Conservation (phyloP, 306 rosid genomes). For the Clitoria ternatea region DNA sequence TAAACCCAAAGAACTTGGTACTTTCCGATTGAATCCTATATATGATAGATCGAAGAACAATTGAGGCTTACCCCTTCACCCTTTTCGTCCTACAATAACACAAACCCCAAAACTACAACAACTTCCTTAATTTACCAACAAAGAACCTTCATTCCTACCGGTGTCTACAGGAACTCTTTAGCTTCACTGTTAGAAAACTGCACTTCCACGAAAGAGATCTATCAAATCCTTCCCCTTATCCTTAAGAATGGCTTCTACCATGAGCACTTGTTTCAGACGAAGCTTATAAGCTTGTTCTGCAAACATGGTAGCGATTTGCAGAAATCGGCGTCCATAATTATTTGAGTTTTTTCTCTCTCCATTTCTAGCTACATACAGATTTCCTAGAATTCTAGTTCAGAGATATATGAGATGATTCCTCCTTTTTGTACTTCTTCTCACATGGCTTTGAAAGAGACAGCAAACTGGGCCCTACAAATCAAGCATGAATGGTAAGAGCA, state of each 20-base stretch:
- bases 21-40: background rate
- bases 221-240: constrained; percentile 63
- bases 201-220: constrained; percentile 61
- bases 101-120: constrained; percentile 18
- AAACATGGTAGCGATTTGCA: constrained; percentile 42
- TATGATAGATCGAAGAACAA: constrained; percentile 16
- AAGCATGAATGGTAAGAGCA: background rate
- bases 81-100: background rate
- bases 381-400: background rate
- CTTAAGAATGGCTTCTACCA: constrained; percentile 65
- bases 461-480: background rate
- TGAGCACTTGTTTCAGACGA: constrained; percentile 74
- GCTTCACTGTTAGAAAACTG: constrained; percentile 71
- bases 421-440: background rate
- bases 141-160: constrained; percentile 61
- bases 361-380: background rate
- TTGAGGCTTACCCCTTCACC: constrained; percentile 42
- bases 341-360: background rate
- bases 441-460: background rate
- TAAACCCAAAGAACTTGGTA: background rate
- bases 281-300: constrained; percentile 74
- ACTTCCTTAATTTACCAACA: constrained; percentile 39
- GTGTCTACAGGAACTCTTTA: constrained; percentile 73
- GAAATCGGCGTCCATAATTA: background rate
- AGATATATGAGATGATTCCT: background rate